Base-by-base conservation (phyloP, 179 eudicot genomes). In the Beta corolliflora region DNA sequence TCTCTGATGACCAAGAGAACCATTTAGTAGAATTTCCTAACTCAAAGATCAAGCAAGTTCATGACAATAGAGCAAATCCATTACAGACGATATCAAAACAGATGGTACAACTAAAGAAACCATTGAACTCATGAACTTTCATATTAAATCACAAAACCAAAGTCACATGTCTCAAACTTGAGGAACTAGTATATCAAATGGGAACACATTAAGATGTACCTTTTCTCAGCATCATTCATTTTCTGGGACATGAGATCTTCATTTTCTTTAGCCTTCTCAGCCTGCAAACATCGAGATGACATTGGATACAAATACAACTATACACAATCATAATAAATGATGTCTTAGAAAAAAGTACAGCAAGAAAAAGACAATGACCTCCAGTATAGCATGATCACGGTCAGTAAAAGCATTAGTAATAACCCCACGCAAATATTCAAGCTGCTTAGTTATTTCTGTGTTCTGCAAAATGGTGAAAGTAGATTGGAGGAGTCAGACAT, bases 251-350 rank as follows among this genome's bases (percentile, higher is more conserved):
- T 81, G 75, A 80, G 41, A 77, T 94, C 99, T 86, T 86, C 97
- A 81, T 88, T 91, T 83, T 96, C 99, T 90, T 91, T 96, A 5
- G 97, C 93, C 79, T 93, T 92, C 85, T 94, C 98, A n/a, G 99
- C 98, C 99, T 96, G 87, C 81, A 44, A 79, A 61, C 63, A 83
- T 73, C 70, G 81, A 92, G 31, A 73, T 8, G 80, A 66, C 67
- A 66, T 67, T 61, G 77, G 12, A 31, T 85, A 75, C 81, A 75
- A 56, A 73, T 73, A 55, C 79, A 73, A 45, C 53, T 21, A 56
- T 45, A 75, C 25, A 74, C 80, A 65, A 31, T 66, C 23, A 66
- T 55, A 18, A 65, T 16, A 31, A 48, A 46, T 60, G 36, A 80
- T 63, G 84, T 67, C 70, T 77, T 48, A 72, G 60, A 55, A 2